Evolutionary conservation across 805 yeast species (phyloP), one percentile per base, ranked within the genome.

Genomic region (Candida odintsovae): DNA sequence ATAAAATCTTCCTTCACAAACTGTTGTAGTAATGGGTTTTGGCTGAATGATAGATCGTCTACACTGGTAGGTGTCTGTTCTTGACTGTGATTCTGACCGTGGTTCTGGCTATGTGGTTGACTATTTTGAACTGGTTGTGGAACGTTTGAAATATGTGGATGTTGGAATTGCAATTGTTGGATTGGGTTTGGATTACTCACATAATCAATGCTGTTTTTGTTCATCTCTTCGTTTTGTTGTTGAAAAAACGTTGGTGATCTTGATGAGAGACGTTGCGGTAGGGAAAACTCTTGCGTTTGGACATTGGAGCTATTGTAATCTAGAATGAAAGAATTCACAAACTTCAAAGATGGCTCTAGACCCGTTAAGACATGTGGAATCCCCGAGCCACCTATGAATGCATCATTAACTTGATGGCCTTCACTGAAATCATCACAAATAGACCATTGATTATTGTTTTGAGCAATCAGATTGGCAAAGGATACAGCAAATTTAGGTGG

Each of bases 391-490:
- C 80, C 80, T 26, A 72, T 68, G 58, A 70, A 79, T 0, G 94
- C 92, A 48, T 73, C 75, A 45, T 78, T 79, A 6, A 86, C 94
- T 59, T 86, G 92, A 57, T 83, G 89, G 13, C 87, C 90, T 56
- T 86, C 94, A 48, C 88, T 81, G 54, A 86, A 86, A 64, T 86
- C 95, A 48, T 84, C 92, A 64, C 92, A 85, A 22, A 84, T 81
- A 1, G 86, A 81, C 90, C 90, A 83, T 55, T 80, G 86, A 59
- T 82, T 82, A 21, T 73, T 63, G 51, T 75, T 70, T 50, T 73
- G 72, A 2, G 59, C 61, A 43, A 73, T 72, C 16, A 78, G 78
- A 54, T 77, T 75, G 47, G 80, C 68, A 61, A 85, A 86, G 56
- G 82, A 83, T 1, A 86, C 94, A 1, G 90, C 87, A 65, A 86